A percentile compares a stretch with the other conserved stretches of the same genome.
Evolutionary conservation across 768 basidiomycete species (phyloP).

Genomic region (Auricularia heimuer): DNA sequence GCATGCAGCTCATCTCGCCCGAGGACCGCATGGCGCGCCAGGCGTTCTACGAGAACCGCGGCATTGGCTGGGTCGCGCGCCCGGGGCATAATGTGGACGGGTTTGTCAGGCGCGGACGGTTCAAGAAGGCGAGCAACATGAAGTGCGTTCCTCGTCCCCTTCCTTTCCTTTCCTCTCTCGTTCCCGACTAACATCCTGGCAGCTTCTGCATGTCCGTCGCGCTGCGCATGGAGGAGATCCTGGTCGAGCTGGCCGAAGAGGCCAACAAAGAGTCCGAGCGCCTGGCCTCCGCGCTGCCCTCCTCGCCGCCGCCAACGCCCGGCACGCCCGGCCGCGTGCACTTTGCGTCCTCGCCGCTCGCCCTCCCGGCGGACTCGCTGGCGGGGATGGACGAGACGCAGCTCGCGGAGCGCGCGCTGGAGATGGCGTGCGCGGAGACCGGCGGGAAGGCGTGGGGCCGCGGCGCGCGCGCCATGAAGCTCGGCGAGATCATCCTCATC

Average conservation of each 20-base stretch:
- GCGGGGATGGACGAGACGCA: constrained; percentile 32
- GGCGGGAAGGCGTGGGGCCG: constrained; percentile 56
- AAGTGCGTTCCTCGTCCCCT: constrained; percentile 63
- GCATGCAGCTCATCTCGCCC: constrained; percentile 24
- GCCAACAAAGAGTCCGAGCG: not conserved
- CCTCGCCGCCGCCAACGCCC: not conserved
- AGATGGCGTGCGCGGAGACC: constrained; percentile 65
- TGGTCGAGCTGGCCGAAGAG: not conserved
- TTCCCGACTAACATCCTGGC: not conserved
- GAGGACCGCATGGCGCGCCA: constrained; percentile 19
- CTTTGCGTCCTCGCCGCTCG: not conserved
- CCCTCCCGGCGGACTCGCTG: constrained; percentile 14
- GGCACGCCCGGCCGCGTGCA: not conserved
- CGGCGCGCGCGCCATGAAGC: constrained; percentile 63
- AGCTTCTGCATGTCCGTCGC: constrained; percentile 57
- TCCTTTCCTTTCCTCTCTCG: not conserved
- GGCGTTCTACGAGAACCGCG: constrained; percentile 21
- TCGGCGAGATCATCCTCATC: constrained; percentile 72
- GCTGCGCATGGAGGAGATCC: constrained; percentile 41
- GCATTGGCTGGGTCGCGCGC: constrained; percentile 27
- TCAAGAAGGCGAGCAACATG: constrained; percentile 93
- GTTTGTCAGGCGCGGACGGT: constrained; percentile 74
- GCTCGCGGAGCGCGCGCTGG: constrained; percentile 72
- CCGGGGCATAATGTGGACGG: constrained; percentile 12
- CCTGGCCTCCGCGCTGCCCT: not conserved